phyloP scores from a whole-genome alignment of 257 asterid species.

The Nicotiana tomentosiformis region DNA sequence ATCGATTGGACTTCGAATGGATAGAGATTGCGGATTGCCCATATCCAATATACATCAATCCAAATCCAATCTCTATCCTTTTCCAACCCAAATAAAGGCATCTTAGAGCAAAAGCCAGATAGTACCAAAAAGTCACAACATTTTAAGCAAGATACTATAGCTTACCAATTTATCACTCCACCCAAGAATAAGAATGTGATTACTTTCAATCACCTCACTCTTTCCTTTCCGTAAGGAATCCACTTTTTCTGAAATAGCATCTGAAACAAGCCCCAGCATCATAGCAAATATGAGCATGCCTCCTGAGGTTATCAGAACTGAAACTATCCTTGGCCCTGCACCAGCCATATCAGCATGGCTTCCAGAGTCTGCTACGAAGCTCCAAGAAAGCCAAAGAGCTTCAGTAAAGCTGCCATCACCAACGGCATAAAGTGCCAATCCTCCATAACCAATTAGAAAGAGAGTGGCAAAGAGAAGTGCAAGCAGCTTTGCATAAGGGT shows the following conservation, averaged over 20 bases:
- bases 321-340: conserved; percentile 81
- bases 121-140: conserved; percentile 4
- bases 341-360: conserved; percentile 91
- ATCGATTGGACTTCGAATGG: not conserved
- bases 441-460: conserved; percentile 90
- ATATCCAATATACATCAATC: not conserved
- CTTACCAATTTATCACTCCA: conserved; percentile 99
- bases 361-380: conserved; percentile 95
- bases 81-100: conserved; percentile 1
- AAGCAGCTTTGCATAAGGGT: conserved; percentile 92
- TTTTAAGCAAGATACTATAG: conserved; percentile 2
- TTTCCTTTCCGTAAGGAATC: conserved; percentile 95
- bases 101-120: conserved; percentile 7
- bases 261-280: conserved; percentile 99
- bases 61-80: not conserved
- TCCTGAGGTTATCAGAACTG: conserved; percentile 90
- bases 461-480: conserved; percentile 96
- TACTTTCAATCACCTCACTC: conserved; percentile 92
- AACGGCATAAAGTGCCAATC: conserved; percentile 87
- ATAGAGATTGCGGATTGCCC: not conserved
- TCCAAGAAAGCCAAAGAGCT: conserved; percentile 98
- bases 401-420: conserved; percentile 84
- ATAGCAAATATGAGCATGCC: conserved; percentile 99
- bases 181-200: conserved; percentile 94
- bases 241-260: conserved; percentile 96